Conservation (phyloP, 116 monocot genomes). For the Zostera marina region DNA sequence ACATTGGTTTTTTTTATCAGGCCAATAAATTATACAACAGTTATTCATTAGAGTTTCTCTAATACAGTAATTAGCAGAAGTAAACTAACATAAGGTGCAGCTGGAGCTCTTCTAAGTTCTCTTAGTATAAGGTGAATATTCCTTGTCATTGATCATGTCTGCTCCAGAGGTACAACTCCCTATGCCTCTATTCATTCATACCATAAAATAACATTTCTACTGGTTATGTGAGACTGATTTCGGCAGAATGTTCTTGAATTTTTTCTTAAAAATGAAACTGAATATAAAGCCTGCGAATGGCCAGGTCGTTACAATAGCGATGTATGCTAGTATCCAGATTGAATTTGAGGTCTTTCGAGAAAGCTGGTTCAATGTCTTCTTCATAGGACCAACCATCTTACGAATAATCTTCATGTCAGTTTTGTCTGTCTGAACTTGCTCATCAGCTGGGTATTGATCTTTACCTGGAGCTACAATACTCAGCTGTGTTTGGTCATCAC, state of each 20-base stretch:
- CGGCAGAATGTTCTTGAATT: constrained; percentile 17
- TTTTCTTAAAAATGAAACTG: constrained; percentile 42
- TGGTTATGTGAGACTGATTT: constrained; percentile 2
- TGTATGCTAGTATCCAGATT: constrained; percentile 62
- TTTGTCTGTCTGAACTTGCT: background rate
- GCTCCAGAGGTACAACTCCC: too few relatives aligned
- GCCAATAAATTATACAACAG: too few relatives aligned
- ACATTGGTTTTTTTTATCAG: too few relatives aligned
- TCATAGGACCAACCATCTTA: constrained; percentile 18
- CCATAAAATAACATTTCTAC: too few relatives aligned
- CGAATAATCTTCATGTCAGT: background rate
- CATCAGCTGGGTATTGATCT: background rate
- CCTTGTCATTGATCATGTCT: too few relatives aligned
- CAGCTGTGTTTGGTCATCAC: background rate
- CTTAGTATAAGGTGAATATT: too few relatives aligned
- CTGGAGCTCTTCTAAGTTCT: too few relatives aligned
- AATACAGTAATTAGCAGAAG: too few relatives aligned
- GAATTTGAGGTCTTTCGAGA: constrained; percentile 27
- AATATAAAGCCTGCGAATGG: constrained; percentile 54
- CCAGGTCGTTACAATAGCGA: constrained; percentile 62
- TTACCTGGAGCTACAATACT: background rate
- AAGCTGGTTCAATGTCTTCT: constrained; percentile 41
- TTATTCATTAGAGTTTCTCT: too few relatives aligned
- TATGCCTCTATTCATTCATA: too few relatives aligned
- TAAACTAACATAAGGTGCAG: too few relatives aligned